Conservation (phyloP, 208 protist species). For the Angomonas desouzai region DNA sequence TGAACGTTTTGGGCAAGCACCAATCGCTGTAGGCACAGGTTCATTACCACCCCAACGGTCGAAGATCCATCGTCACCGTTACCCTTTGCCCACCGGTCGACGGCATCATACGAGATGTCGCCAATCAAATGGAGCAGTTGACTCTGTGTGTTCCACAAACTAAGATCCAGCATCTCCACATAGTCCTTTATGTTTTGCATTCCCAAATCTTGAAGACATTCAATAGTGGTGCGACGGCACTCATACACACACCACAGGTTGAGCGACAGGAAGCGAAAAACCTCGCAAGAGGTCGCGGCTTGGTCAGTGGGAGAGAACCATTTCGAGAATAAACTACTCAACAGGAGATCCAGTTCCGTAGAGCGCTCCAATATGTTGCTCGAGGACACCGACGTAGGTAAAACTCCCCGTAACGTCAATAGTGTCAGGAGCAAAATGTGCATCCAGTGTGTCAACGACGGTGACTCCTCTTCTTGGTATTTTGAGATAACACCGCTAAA, state of each 20-base stretch:
- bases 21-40: constrained; percentile 29
- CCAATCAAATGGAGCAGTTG: constrained; percentile 52
- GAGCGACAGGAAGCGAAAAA: neutral
- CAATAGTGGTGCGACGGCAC: constrained; percentile 1
- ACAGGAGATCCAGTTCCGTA: constrained; percentile 74
- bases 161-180: constrained; percentile 71
- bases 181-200: constrained; percentile 60
- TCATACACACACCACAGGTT: neutral
- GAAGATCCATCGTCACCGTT: neutral
- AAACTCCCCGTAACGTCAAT: constrained; percentile 54
- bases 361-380: constrained; percentile 61
- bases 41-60: constrained; percentile 9
- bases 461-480: neutral
- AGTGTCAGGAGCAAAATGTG: constrained; percentile 61
- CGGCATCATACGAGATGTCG: constrained; percentile 16
- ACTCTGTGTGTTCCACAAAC: constrained; percentile 67
- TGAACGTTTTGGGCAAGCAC: constrained; percentile 15
- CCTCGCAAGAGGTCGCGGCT: neutral
- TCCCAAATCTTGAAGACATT: constrained; percentile 7
- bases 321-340: constrained; percentile 42
- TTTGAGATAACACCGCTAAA: neutral
- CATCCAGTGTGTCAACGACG: neutral
- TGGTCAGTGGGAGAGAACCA: neutral
- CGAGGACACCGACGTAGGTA: constrained; percentile 61
- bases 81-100: neutral